phyloP scores from a whole-genome alignment of 225 moss, liverwort and hornwort genomes.

The Marchantia paleacea region DNA sequence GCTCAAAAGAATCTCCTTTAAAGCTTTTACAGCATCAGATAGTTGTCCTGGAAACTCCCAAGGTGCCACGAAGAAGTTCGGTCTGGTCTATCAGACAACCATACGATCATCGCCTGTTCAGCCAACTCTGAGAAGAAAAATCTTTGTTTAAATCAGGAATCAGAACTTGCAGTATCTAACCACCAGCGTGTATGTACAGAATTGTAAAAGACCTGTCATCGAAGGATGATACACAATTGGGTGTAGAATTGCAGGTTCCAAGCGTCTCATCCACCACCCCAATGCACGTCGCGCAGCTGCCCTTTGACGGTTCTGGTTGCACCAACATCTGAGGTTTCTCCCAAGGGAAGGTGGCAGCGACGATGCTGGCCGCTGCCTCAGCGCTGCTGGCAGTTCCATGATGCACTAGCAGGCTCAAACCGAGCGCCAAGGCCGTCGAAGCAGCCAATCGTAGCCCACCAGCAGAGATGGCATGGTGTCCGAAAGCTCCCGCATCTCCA shows the following conservation, averaged over 20 bases:
- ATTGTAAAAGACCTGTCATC: constrained; percentile 65
- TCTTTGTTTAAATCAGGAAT: not conserved
- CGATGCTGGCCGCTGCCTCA: not conserved
- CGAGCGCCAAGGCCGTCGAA: constrained; percentile 6
- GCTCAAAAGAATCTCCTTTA: constrained; percentile 49
- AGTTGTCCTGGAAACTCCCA: constrained; percentile 89
- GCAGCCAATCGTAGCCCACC: not conserved
- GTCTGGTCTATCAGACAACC: constrained; percentile 62
- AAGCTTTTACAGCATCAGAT: constrained; percentile 47
- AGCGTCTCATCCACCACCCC: constrained; percentile 92
- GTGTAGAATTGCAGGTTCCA: constrained; percentile 65
- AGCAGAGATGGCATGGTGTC: no score
- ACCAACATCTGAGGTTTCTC: constrained; percentile 22
- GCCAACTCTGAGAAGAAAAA: not conserved
- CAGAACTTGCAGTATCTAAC: not conserved
- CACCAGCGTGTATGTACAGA: not conserved
- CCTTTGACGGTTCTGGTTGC: constrained; percentile 56
- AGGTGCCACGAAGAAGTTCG: constrained; percentile 83
- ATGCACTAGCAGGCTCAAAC: constrained; percentile 2
- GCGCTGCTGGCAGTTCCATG: constrained; percentile 3
- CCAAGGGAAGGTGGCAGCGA: constrained; percentile 30
- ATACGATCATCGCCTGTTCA: not conserved
- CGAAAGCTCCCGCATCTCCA: no score
- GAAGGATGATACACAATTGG: constrained; percentile 83
- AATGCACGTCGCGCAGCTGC: constrained; percentile 84